Conservation (phyloP, 108 stramenopile genomes). For the Licmophora abbreviata region DNA sequence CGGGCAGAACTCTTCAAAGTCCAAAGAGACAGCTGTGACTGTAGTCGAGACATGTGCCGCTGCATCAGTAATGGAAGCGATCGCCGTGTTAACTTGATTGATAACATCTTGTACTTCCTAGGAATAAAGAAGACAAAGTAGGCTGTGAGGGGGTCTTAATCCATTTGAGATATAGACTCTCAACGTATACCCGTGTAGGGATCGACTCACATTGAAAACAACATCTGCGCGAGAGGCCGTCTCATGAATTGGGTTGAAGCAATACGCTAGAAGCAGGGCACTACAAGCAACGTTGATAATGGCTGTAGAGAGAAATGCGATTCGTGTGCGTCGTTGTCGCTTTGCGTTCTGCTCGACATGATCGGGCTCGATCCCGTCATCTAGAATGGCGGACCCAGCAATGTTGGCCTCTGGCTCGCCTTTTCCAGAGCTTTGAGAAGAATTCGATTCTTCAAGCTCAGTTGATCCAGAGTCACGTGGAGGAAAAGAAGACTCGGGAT, state of each 20-base stretch:
- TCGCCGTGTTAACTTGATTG: conserved; percentile 6
- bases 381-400: neutral
- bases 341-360: conserved; percentile 1
- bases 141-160: too few species aligned
- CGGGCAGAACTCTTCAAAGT: conserved; percentile 20
- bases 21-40: conserved; percentile 3
- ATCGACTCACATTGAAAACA: too few species aligned
- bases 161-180: too few species aligned
- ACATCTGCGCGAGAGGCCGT: too few species aligned
- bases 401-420: neutral
- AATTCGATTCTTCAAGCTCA: neutral
- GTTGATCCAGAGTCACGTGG: too few species aligned
- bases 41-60: conserved; percentile 4
- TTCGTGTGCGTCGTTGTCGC: neutral
- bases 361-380: too few species aligned
- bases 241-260: too few species aligned
- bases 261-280: too few species aligned
- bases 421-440: conserved; percentile 2
- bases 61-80: conserved; percentile 13
- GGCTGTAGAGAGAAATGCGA: too few species aligned
- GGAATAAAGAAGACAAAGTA: neutral
- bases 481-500: too few species aligned
- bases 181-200: too few species aligned
- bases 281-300: too few species aligned
- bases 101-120: conserved; percentile 9